These are phyloP conservation scores for Fusarium equiseti DNA, from an alignment of 2,329 filamentous ascomycete species.

Conservation along the genomic window DNA sequence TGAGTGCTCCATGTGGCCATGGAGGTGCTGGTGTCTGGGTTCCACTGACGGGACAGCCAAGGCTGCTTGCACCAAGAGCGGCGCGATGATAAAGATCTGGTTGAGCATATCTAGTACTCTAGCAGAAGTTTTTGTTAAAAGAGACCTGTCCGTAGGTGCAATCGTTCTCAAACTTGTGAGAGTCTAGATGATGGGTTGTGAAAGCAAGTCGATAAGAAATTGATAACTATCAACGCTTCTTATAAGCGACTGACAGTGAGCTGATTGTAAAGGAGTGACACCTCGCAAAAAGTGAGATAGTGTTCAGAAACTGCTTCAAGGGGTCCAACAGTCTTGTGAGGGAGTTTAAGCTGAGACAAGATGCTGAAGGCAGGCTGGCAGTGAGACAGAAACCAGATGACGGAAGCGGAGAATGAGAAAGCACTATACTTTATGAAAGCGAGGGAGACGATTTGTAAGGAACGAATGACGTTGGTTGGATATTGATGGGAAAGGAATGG, in stretches of 20 bases:
- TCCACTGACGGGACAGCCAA: constrained; percentile 41
- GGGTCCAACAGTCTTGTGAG: constrained; percentile 14
- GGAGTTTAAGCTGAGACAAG: constrained; percentile 26
- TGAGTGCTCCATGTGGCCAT: constrained; percentile 32
- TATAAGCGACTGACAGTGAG: constrained; percentile 24
- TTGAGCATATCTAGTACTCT: constrained; percentile 41
- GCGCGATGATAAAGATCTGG: constrained; percentile 38
- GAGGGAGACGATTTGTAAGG: constrained; percentile 19
- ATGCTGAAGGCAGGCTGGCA: constrained; percentile 41
- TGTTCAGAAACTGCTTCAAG: constrained; percentile 7
- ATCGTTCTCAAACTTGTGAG: constrained; percentile 7
- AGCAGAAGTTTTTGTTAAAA: not conserved
- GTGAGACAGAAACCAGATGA: constrained; percentile 19
- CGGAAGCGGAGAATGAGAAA: constrained; percentile 24
- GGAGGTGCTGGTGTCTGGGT: constrained; percentile 33
- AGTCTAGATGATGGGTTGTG: constrained; percentile 8
- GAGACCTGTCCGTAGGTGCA: not conserved
- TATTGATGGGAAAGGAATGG: constrained; percentile 28
- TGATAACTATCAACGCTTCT: constrained; percentile 22
- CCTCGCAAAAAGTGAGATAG: constrained; percentile 29
- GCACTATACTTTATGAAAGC: constrained; percentile 36
- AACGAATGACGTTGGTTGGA: constrained; percentile 29
- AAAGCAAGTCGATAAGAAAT: not conserved
- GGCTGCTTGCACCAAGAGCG: constrained; percentile 45
- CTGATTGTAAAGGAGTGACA: constrained; percentile 11